Evolutionary conservation across 1,284 basidiomycete species (phyloP).

Genomic region (Melampsora americana): DNA sequence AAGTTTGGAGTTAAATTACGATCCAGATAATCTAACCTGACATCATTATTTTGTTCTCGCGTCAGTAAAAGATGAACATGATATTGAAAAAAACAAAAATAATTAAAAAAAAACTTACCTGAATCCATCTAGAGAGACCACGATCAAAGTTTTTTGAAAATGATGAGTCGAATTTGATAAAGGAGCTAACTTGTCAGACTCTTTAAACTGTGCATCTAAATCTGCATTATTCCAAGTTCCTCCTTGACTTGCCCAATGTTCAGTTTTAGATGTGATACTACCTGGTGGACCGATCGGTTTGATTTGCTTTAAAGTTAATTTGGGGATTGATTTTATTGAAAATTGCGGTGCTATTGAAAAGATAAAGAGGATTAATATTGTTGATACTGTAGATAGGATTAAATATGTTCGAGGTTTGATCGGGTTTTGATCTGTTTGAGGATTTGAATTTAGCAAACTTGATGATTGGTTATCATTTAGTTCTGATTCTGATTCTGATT

Average conservation of each 20-base stretch:
- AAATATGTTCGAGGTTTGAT: background rate
- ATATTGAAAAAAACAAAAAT: background rate
- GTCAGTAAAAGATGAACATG: background rate
- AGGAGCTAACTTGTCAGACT: background rate
- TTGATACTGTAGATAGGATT: background rate
- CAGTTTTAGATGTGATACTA: slow-evolving; percentile 27
- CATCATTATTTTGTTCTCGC: background rate
- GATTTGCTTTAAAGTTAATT: background rate
- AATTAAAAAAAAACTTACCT: slow-evolving; percentile 58
- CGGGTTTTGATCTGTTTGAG: background rate
- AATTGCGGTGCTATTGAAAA: background rate
- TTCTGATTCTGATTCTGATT: too few relatives aligned
- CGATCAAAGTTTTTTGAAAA: slow-evolving; percentile 64
- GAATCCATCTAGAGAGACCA: slow-evolving; percentile 81
- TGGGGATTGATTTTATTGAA: background rate
- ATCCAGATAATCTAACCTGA: slow-evolving; percentile 76
- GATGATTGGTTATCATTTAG: too few relatives aligned
- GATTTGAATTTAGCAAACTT: too few relatives aligned
- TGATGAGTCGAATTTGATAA: slow-evolving; percentile 29
- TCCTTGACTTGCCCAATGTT: slow-evolving; percentile 29
- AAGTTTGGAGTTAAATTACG: slow-evolving; percentile 75
- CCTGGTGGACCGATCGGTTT: slow-evolving; percentile 26
- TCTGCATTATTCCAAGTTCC: slow-evolving; percentile 28
- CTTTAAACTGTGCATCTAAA: background rate
- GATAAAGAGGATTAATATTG: background rate